Evolutionary conservation across 352 stramenopile species (phyloP).

Genomic region (Phytophthora ramorum): DNA sequence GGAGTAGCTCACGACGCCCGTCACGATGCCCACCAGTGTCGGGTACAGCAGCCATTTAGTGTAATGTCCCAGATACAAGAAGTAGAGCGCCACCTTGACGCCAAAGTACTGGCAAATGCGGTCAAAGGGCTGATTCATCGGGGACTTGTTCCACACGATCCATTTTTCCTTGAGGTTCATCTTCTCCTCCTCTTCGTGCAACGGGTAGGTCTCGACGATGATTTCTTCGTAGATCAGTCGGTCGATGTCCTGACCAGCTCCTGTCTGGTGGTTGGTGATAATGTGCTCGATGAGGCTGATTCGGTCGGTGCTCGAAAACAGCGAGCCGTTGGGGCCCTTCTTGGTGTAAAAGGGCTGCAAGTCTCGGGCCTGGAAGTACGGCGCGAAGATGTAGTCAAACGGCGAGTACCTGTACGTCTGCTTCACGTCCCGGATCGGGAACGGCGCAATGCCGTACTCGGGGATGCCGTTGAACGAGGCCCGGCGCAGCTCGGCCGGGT

Average conservation of each 20-base stretch:
- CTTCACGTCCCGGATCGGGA: slow-evolving; percentile 85
- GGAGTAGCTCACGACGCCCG: slow-evolving; percentile 81
- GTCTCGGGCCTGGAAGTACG: slow-evolving; percentile 77
- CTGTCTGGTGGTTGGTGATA: slow-evolving; percentile 76
- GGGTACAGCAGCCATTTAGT: slow-evolving; percentile 96
- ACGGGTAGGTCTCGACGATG: slow-evolving; percentile 80
- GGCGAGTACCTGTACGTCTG: slow-evolving; percentile 75
- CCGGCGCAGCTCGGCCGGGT: slow-evolving; percentile 61
- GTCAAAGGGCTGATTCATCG: slow-evolving; percentile 85
- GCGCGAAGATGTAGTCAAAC: slow-evolving; percentile 88
- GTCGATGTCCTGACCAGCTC: slow-evolving; percentile 75
- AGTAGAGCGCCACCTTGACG: slow-evolving; percentile 97
- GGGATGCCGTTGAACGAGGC: slow-evolving; percentile 77
- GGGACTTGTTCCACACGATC: slow-evolving; percentile 73
- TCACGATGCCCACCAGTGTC: slow-evolving; percentile 90
- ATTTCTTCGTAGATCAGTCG: slow-evolving; percentile 77
- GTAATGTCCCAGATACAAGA: slow-evolving; percentile 97
- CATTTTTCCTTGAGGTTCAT: slow-evolving; percentile 64
- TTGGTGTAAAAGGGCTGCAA: slow-evolving; percentile 73
- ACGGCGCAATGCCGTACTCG: slow-evolving; percentile 76
- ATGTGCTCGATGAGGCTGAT: slow-evolving; percentile 86
- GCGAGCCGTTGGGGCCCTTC: slow-evolving; percentile 63
- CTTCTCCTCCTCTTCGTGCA: slow-evolving; percentile 79
- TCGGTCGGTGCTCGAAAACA: slow-evolving; percentile 82
- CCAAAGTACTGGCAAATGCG: slow-evolving; percentile 87